phyloP scores from a whole-genome alignment of 1,284 basidiomycete species.

The Trametes pubescens region DNA sequence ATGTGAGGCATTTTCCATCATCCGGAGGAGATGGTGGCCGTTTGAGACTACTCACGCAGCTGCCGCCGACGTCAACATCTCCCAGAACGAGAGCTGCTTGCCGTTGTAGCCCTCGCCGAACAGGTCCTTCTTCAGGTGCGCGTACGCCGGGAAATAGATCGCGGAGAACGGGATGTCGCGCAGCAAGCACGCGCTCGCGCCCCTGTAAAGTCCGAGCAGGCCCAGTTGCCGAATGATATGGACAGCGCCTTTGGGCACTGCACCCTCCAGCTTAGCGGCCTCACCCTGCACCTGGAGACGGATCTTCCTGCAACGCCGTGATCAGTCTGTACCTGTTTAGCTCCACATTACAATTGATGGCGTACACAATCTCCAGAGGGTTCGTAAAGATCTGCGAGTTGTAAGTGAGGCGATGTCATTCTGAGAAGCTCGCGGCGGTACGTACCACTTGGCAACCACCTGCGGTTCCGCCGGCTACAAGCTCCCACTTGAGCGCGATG shows the following conservation, averaged over 20 bases:
- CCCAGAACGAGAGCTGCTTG: slow-evolving; percentile 91
- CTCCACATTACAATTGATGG: slow-evolving; percentile 9
- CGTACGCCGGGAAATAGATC: slow-evolving; percentile 84
- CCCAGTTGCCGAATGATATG: slow-evolving; percentile 96
- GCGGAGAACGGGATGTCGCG: slow-evolving; percentile 96
- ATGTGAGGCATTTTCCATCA: slow-evolving; percentile 32
- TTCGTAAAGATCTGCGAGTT: slow-evolving; percentile 87
- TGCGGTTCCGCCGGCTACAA: slow-evolving; percentile 91
- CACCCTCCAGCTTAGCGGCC: slow-evolving; percentile 85
- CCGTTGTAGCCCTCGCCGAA: slow-evolving; percentile 97
- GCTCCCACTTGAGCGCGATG: slow-evolving; percentile 88
- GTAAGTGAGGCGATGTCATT: slow-evolving; percentile 20
- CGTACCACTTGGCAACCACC: slow-evolving; percentile 97
- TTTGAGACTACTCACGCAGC: slow-evolving; percentile 68
- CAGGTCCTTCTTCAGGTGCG: slow-evolving; percentile 89
- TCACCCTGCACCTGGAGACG: slow-evolving; percentile 97
- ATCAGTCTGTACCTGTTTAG: slow-evolving; percentile 27
- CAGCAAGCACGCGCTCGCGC: slow-evolving; percentile 86
- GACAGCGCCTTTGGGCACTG: slow-evolving; percentile 83
- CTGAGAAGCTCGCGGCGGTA: slow-evolving; percentile 35
- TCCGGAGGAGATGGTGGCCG: slow-evolving; percentile 19
- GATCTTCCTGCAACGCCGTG: slow-evolving; percentile 77
- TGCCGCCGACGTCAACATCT: slow-evolving; percentile 86
- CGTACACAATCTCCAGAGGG: slow-evolving; percentile 92
- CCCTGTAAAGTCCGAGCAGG: slow-evolving; percentile 92